Base-by-base conservation (phyloP, 495 filamentous ascomycete species). In the Halenospora varia region DNA sequence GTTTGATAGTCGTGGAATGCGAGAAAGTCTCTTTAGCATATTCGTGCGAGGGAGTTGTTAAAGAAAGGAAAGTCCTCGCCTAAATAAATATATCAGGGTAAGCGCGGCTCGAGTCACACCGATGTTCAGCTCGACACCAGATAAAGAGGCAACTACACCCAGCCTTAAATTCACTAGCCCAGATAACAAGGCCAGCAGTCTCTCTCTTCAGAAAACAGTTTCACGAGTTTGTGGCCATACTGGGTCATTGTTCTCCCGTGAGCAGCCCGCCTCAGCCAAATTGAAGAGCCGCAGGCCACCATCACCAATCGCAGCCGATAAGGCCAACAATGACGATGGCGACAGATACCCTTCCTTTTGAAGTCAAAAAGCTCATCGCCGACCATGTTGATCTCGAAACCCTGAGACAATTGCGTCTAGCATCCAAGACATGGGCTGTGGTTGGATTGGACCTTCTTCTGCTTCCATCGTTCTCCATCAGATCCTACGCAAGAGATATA, bases 301-400 rank as follows among this genome's bases (percentile, higher is more conserved):
- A n/a, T n/a, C n/a, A n/a, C n/a, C n/a, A n/a, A n/a, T n/a, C 35
- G 15, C 8, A 40, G 35, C 9, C 9, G 35, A 8, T 40, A 45
- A 17, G 3, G 45, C 19, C 40, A 46, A 3, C 9, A 23, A 9
- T 15, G 15, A 42, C 25, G 1, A 57, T 49, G 55, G 25, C 15
- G 18, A 42, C 20, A 22, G 25, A 41, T 19, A 48, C 18, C 24
- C 23, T 63, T 2, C 61, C 61, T 17, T 50, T 59, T 42, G 61
- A 63, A 22, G 22, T 63, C 41, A 56, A 53, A 18, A 53, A 44
- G 35, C 29, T 63, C 18, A 60, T 63, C 9, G 59, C 35, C 23
- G 51, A 53, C 10, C 10, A 44, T 23, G 26, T 25, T 29, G 60
- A 62, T 18, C 52, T 63, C 44, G 18, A 42, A 10, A 50, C 52